Conservation (phyloP, 2,329 filamentous ascomycete species). For the Fusarium nygamai region DNA sequence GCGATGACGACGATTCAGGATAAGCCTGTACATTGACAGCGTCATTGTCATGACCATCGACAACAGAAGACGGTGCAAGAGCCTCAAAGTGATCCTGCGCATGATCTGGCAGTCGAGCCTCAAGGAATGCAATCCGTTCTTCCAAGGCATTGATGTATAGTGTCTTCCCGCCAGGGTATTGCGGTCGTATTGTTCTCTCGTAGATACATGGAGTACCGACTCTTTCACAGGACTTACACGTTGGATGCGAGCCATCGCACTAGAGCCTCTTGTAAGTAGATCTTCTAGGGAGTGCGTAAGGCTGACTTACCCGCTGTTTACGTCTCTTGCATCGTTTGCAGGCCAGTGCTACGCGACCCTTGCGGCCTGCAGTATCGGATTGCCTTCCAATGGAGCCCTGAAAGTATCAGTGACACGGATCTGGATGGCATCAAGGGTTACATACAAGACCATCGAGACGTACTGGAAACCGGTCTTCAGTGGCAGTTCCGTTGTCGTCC, state of each 20-base stretch:
- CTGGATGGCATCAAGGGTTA: fast-evolving
- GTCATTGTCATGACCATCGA: not conserved
- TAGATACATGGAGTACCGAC: not conserved
- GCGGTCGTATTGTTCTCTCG: not conserved
- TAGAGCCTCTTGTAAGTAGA: not conserved
- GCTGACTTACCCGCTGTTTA: not conserved
- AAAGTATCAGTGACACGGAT: not conserved
- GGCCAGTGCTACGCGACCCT: not conserved
- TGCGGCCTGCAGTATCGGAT: not conserved
- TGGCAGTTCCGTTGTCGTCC: not conserved
- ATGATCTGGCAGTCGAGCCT: not conserved
- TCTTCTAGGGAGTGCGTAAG: fast-evolving
- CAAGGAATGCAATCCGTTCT: not conserved
- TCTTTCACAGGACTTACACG: not conserved
- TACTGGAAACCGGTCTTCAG: too few relatives aligned
- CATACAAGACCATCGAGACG: not conserved
- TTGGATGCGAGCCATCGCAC: not conserved
- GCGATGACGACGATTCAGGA: not conserved
- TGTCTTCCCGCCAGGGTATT: not conserved
- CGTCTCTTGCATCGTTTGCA: not conserved
- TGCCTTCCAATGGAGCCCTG: not conserved
- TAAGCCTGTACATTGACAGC: fast-evolving
- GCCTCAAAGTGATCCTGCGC: not conserved
- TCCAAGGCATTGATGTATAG: not conserved
- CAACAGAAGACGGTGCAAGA: not conserved